These are phyloP conservation scores for Cryptosporidium bovis DNA, from an alignment of 169 alveolate species.

Conservation along the genomic window DNA sequence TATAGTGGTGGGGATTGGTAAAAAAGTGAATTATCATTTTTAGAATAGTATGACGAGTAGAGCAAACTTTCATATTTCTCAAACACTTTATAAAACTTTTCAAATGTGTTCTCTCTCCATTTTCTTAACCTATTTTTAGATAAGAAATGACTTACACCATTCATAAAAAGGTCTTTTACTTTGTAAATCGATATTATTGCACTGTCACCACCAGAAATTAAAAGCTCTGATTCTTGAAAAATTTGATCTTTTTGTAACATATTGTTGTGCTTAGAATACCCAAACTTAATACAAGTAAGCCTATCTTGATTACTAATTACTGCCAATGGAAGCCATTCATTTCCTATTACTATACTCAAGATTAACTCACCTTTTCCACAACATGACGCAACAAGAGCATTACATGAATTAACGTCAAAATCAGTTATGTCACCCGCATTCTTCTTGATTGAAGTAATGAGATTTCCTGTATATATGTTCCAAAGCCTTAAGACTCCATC, in stretches of 20 bases:
- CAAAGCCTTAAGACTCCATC: constrained; percentile 84
- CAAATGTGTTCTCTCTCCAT: background rate
- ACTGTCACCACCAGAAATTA: constrained; percentile 57
- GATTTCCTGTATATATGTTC: constrained; percentile 82
- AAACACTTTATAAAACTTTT: constrained; percentile 10
- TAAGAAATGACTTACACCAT: constrained; percentile 19
- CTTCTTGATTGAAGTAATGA: constrained; percentile 77
- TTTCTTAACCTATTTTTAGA: constrained; percentile 5
- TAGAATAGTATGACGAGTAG: background rate
- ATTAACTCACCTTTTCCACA: constrained; percentile 80
- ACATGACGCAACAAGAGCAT: constrained; percentile 81
- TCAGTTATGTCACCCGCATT: constrained; percentile 83
- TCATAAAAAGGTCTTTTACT: constrained; percentile 36
- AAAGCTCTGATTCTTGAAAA: constrained; percentile 41
- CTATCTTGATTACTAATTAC: constrained; percentile 58
- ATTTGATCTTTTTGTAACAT: background rate
- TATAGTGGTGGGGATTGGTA: constrained; percentile 49
- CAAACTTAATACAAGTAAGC: constrained; percentile 50
- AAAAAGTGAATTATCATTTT: constrained; percentile 18
- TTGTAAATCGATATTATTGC: constrained; percentile 56
- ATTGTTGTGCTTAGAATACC: constrained; percentile 33
- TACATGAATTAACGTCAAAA: constrained; percentile 81
- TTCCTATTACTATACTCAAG: constrained; percentile 35
- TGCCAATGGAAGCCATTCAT: constrained; percentile 55
- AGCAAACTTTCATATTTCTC: background rate